Conservation (phyloP, 2,329 filamentous ascomycete species). For the Beauveria sp. region DNA sequence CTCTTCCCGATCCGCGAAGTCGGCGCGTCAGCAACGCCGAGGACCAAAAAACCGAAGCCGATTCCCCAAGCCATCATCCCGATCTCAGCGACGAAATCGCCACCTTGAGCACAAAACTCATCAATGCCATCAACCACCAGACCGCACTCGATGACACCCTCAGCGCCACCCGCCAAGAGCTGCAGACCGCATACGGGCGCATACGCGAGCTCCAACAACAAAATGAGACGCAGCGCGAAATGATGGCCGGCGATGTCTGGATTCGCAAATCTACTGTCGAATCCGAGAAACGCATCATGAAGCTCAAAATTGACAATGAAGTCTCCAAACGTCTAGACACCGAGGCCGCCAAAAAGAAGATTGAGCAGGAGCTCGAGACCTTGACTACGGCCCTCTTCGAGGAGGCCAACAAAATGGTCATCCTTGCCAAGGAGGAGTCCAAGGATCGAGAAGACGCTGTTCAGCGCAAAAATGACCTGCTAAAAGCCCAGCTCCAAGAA, state of each 20-base stretch:
- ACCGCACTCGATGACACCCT: conserved; percentile 85
- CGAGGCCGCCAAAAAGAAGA: conserved; percentile 76
- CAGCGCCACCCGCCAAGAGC: conserved; percentile 71
- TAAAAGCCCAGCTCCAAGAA: conserved; percentile 77
- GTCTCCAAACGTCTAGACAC: conserved; percentile 54
- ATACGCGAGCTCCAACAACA: conserved; percentile 59
- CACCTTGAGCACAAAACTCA: conserved; percentile 86
- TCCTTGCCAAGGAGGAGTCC: conserved; percentile 77
- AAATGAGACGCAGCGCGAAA: conserved; percentile 61
- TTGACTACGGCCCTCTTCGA: conserved; percentile 92
- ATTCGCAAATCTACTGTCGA: conserved; percentile 70
- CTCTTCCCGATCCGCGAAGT: conserved; percentile 57
- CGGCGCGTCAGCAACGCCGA: conserved; percentile 37
- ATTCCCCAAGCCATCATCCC: conserved; percentile 32
- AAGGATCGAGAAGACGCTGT: conserved; percentile 74
- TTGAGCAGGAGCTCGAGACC: conserved; percentile 86
- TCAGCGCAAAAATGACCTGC: conserved; percentile 79
- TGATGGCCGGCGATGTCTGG: conserved; percentile 66
- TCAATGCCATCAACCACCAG: conserved; percentile 95
- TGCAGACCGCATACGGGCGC: conserved; percentile 63
- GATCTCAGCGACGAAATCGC: conserved; percentile 69
- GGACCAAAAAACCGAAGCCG: conserved; percentile 24
- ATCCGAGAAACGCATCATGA: conserved; percentile 55
- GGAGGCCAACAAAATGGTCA: conserved; percentile 98
- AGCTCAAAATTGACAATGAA: conserved; percentile 56